Evolutionary conservation across 805 yeast genomes (phyloP).

Genomic region (Starmerella bombicola): DNA sequence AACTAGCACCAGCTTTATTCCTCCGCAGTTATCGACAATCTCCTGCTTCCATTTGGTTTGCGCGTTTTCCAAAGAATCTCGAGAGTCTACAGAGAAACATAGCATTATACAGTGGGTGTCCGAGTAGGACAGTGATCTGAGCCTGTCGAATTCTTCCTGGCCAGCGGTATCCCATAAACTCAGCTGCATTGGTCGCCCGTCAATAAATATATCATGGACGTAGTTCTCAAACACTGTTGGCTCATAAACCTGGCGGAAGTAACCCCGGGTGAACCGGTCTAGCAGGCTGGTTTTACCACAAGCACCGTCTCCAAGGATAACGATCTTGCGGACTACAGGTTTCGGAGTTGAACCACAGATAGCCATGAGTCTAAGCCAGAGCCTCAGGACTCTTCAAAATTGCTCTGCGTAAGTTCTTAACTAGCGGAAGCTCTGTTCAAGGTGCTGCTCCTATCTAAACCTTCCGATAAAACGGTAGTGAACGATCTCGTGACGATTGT

Average conservation of each 20-base stretch:
- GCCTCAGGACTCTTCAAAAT: too few species aligned
- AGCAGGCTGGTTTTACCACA: constrained; percentile 93
- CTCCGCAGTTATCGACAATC: constrained; percentile 92
- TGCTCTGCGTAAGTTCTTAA: too few species aligned
- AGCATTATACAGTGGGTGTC: constrained; percentile 96
- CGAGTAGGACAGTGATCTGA: constrained; percentile 81
- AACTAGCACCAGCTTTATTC: constrained; percentile 83
- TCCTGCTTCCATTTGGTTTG: constrained; percentile 96
- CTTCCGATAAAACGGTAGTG: too few species aligned
- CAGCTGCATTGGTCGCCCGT: constrained; percentile 80
- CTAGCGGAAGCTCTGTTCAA: too few species aligned
- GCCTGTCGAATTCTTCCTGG: constrained; percentile 92
- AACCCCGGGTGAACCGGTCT: constrained; percentile 93
- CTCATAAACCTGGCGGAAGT: constrained; percentile 95
- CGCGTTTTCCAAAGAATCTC: constrained; percentile 88
- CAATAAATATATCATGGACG: constrained; percentile 92
- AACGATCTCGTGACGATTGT: too few species aligned
- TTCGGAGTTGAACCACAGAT: constrained; percentile 30
- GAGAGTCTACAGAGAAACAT: constrained; percentile 87
- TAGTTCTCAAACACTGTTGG: constrained; percentile 97
- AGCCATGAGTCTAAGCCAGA: constrained; percentile 30
- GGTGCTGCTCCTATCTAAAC: too few species aligned
- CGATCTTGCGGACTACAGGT: constrained; percentile 76
- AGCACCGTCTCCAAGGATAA: constrained; percentile 94
- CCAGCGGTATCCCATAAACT: constrained; percentile 99